phyloP scores from a whole-genome alignment of 805 yeast species.

The Blastobotrys terrestris region DNA sequence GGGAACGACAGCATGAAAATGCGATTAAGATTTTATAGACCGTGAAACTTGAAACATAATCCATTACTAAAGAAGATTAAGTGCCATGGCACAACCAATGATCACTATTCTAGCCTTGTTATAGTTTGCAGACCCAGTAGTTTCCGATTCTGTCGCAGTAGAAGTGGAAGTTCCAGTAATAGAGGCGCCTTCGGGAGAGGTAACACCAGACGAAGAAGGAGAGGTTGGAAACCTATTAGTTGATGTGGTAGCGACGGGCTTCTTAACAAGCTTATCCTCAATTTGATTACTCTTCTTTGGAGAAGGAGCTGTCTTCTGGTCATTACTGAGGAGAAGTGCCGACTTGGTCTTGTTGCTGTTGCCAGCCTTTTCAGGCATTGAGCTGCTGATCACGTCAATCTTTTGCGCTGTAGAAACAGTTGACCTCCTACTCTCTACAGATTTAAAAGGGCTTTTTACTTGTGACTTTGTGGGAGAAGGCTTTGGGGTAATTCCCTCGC shows the following conservation, averaged over 20 bases:
- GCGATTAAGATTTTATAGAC: no score
- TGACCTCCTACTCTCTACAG: not conserved
- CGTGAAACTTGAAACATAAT: not conserved
- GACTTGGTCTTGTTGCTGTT: not conserved
- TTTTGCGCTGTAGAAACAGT: not conserved
- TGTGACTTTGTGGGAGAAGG: not conserved
- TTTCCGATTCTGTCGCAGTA: constrained; percentile 3
- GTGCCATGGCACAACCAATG: not conserved
- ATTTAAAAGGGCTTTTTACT: not conserved
- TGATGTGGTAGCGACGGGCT: not conserved
- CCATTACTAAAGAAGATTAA: not conserved
- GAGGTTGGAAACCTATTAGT: not conserved
- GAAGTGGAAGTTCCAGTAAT: constrained; percentile 7
- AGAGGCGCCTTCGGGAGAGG: constrained; percentile 18
- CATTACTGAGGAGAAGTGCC: not conserved
- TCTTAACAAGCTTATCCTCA: not conserved
- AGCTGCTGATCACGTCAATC: not conserved
- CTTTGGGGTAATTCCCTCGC: constrained; percentile 8
- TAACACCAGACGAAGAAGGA: constrained; percentile 15
- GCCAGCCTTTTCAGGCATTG: not conserved
- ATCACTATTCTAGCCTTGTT: not conserved
- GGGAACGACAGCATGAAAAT: not conserved
- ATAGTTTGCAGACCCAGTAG: constrained; percentile 5
- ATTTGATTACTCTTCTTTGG: not conserved
- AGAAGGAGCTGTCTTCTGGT: not conserved